Percentiles rank a stretch among this genome's conserved stretches.
Evolutionary conservation across 768 basidiomycete genomes (phyloP).

Genomic region (Pleurotus pulmonarius): DNA sequence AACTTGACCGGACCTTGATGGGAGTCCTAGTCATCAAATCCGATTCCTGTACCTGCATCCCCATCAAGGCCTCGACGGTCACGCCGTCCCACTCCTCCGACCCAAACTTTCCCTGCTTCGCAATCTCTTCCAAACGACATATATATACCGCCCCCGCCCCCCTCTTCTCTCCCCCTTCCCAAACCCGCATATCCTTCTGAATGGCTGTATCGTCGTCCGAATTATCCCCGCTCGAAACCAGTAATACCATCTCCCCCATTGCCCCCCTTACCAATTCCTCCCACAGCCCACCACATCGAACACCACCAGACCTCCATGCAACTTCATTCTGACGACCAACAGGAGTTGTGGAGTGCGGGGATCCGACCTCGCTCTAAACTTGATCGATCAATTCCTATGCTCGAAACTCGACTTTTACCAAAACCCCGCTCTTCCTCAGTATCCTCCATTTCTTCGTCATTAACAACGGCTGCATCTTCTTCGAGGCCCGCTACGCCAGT

Average conservation of each 20-base stretch:
- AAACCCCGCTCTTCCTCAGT: conserved; percentile 22
- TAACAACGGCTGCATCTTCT: conserved; percentile 1
- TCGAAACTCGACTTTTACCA: conserved; percentile 24
- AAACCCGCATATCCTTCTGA: conserved; percentile 28
- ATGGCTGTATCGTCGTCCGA: conserved; percentile 47
- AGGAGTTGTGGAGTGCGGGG: conserved; percentile 34
- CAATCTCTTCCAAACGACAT: conserved; percentile 12
- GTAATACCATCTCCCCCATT: conserved; percentile 23
- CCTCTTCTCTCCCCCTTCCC: conserved; percentile 17
- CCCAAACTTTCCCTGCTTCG: conserved; percentile 11
- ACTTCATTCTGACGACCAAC: conserved; percentile 5
- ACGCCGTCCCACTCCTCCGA: conserved; percentile 16
- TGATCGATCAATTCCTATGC: conserved; percentile 26
- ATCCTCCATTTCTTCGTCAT: conserved; percentile 20
- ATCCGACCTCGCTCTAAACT: conserved; percentile 32
- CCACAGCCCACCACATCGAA: conserved; percentile 23
- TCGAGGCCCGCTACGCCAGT: conserved; percentile 1
- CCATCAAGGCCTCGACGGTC: conserved; percentile 16
- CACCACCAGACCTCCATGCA: conserved; percentile 9
- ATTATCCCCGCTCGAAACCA: conserved; percentile 24
- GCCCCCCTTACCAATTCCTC: conserved; percentile 19
- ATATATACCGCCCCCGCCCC: conserved; percentile 19
- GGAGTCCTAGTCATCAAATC: conserved; percentile 5
- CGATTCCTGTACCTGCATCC: conserved; percentile 9
- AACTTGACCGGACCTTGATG: too few species aligned